Evolutionary conservation across 139 green algal genomes (phyloP).

Genomic region (Mychonastes homosphaera): DNA sequence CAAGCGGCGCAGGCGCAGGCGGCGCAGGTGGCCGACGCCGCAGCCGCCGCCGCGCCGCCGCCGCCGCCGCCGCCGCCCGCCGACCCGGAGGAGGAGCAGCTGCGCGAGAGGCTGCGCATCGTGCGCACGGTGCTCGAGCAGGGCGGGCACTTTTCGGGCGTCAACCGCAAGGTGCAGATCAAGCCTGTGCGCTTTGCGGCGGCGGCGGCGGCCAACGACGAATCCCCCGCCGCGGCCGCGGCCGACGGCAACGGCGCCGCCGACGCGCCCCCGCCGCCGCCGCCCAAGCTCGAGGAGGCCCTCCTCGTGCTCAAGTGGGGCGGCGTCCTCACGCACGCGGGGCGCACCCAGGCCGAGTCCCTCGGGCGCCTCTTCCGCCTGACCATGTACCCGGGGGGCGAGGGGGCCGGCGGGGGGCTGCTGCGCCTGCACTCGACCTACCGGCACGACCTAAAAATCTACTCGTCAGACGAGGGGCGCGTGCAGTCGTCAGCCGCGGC

Average conservation of each 20-base stretch:
- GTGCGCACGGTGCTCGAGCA: conserved; percentile 55
- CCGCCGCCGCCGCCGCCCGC: background rate
- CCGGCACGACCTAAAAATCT: conserved; percentile 98
- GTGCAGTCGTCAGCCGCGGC: conserved; percentile 77
- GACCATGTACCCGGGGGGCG: conserved; percentile 83
- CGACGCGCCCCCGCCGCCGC: background rate
- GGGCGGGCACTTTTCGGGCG: conserved; percentile 47
- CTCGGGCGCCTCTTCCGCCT: conserved; percentile 79
- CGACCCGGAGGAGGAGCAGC: conserved; percentile 42
- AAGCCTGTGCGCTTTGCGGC: conserved; percentile 78
- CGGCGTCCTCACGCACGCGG: conserved; percentile 25
- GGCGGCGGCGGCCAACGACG: background rate
- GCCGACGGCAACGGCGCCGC: background rate
- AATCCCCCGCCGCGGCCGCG: background rate
- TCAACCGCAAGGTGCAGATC: conserved; percentile 98
- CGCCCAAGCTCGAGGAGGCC: conserved; percentile 24
- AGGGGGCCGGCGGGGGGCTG: conserved; percentile 50
- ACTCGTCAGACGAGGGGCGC: conserved; percentile 84
- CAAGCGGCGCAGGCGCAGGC: background rate
- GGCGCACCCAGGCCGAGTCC: conserved; percentile 67
- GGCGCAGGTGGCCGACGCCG: background rate
- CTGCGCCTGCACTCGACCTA: conserved; percentile 96
- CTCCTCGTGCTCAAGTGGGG: conserved; percentile 38
- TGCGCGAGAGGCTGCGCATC: conserved; percentile 74
- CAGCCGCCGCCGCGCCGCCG: too few relatives aligned